A percentile compares a stretch with the other conserved stretches of the same genome.
Conservation (phyloP, 2,329 filamentous ascomycete genomes). For the Monosporascus sp. region DNA sequence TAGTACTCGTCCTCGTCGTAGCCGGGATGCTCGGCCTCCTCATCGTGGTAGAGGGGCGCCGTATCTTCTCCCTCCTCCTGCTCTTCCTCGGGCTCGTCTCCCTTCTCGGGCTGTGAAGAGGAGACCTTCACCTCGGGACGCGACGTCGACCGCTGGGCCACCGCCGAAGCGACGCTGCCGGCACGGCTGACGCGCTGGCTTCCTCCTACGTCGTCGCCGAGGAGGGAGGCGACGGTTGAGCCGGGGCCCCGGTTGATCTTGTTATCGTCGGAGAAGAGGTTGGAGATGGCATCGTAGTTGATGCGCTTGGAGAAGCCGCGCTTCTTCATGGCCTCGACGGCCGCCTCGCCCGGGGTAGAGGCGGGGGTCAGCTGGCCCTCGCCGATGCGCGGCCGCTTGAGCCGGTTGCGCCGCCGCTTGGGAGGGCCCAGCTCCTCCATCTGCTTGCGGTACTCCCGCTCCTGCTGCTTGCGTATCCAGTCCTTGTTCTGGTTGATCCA, state of each 20-base stretch:
- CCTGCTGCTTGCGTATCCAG: constrained; percentile 81
- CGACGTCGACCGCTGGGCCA: constrained; percentile 19
- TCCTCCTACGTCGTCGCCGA: constrained; percentile 30
- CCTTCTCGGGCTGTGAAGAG: constrained; percentile 22
- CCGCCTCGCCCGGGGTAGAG: constrained; percentile 63
- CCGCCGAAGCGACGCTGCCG: constrained; percentile 26
- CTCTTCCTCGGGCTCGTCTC: constrained; percentile 29
- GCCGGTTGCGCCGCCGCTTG: constrained; percentile 50
- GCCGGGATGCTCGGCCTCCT: constrained; percentile 18
- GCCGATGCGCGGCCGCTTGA: constrained; percentile 50
- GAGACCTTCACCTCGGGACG: constrained; percentile 6
- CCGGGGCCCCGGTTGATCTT: constrained; percentile 38
- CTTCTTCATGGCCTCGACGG: constrained; percentile 61
- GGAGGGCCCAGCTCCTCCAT: constrained; percentile 44
- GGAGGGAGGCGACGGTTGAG: constrained; percentile 36
- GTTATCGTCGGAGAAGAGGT: constrained; percentile 45
- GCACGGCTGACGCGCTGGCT: constrained; percentile 30
- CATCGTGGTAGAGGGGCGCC: constrained; percentile 17
- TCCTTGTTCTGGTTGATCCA: constrained; percentile 96
- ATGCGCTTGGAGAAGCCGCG: constrained; percentile 69
- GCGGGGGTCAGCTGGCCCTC: constrained; percentile 63
- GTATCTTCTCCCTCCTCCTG: constrained; percentile 31
- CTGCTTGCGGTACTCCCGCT: constrained; percentile 73
- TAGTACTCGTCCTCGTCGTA: constrained; percentile 33
- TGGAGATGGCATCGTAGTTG: constrained; percentile 62